These are phyloP conservation scores for Phytophthora melonis DNA, from an alignment of 352 stramenopile genomes.

Conservation along the genomic window DNA sequence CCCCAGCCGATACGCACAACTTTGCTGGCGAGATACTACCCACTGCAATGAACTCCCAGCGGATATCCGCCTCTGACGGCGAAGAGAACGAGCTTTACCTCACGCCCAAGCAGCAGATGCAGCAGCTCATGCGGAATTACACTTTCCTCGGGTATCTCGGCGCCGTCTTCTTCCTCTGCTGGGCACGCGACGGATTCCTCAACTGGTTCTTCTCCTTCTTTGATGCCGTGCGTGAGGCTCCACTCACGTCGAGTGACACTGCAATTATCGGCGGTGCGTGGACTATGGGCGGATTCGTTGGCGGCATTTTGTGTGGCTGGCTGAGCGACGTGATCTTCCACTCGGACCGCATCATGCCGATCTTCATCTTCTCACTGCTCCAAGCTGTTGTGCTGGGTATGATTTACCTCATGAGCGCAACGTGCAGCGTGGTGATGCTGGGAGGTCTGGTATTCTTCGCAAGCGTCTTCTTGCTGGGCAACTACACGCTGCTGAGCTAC, in stretches of 20 bases:
- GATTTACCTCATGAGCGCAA: slow-evolving; percentile 59
- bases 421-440: slow-evolving; percentile 51
- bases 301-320: slow-evolving; percentile 66
- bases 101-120: slow-evolving; percentile 58
- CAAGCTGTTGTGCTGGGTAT: slow-evolving; percentile 51
- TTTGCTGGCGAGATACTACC: slow-evolving; percentile 1
- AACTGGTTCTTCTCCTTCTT: slow-evolving; percentile 82
- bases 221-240: slow-evolving; percentile 52
- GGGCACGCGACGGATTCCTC: slow-evolving; percentile 65
- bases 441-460: slow-evolving; percentile 56
- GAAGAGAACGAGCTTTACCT: slow-evolving; percentile 23
- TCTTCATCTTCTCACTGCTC: slow-evolving; percentile 70
- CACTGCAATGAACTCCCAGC: neutral
- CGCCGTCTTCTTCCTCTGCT: slow-evolving; percentile 70
- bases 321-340: slow-evolving; percentile 70
- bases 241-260: slow-evolving; percentile 55
- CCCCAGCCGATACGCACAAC: slow-evolving; percentile 45
- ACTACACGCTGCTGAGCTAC: slow-evolving; percentile 72
- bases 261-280: slow-evolving; percentile 68
- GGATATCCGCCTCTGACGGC: slow-evolving; percentile 8
- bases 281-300: slow-evolving; percentile 72
- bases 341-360: slow-evolving; percentile 66
- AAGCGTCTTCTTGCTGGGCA: slow-evolving; percentile 71
- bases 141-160: slow-evolving; percentile 70
- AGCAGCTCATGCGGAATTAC: slow-evolving; percentile 56